Conservation (phyloP, 768 basidiomycete species). For the Tulasnella sp. region DNA sequence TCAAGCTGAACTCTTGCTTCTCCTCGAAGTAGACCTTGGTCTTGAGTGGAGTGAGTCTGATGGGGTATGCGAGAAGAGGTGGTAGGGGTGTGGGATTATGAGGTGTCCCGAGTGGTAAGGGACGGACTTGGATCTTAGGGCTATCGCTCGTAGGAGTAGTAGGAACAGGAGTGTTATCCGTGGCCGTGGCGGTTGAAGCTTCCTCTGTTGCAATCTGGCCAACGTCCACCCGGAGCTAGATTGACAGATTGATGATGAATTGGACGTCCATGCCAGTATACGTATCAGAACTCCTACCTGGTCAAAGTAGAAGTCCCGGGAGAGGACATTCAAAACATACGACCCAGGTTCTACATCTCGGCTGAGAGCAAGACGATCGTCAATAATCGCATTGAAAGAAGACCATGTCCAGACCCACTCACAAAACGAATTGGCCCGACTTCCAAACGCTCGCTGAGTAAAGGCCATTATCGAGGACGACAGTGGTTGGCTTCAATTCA, state of each 20-base stretch:
- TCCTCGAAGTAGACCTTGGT: conserved; percentile 6
- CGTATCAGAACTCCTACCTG: conserved; percentile 5
- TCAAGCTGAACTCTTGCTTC: conserved; percentile 8
- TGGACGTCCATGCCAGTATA: neutral
- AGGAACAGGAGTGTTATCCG: neutral
- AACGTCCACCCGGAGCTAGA: conserved; percentile 4
- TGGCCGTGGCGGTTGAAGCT: neutral
- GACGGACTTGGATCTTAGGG: neutral
- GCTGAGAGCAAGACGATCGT: neutral
- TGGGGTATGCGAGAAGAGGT: conserved; percentile 1
- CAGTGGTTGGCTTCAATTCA: conserved; percentile 1
- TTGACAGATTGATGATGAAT: neutral
- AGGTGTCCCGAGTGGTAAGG: conserved; percentile 5
- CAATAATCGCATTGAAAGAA: neutral
- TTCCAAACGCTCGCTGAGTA: conserved; percentile 10
- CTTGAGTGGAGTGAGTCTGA: neutral
- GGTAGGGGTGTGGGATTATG: neutral
- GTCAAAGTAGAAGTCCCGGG: conserved; percentile 15
- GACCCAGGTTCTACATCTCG: conserved; percentile 14
- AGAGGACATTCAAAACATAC: conserved; percentile 15
- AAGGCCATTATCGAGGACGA: conserved; percentile 13
- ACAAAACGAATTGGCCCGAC: conserved; percentile 13
- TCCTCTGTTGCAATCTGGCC: neutral
- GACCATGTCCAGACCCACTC: neutral
- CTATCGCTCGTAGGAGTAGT: neutral